Conservation (phyloP, 345 rosid species). For the Eucalyptus rudis region DNA sequence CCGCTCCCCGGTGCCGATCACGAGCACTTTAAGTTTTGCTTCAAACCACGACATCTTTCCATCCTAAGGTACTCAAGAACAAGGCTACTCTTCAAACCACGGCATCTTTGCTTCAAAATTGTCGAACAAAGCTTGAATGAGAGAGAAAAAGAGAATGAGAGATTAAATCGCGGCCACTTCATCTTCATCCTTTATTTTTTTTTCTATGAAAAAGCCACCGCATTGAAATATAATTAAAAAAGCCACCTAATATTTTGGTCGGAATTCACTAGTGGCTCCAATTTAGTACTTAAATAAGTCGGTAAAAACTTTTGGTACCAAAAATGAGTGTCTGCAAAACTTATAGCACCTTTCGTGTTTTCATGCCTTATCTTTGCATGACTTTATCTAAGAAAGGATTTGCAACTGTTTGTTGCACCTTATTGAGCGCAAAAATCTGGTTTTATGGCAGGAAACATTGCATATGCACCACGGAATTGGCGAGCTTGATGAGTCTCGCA, state of each 20-base stretch:
- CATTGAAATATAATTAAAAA: too few species aligned
- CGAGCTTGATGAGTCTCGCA: constrained; percentile 14
- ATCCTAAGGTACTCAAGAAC: too few species aligned
- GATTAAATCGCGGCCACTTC: not conserved
- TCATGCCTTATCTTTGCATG: not conserved
- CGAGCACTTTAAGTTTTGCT: not conserved
- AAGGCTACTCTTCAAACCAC: too few species aligned
- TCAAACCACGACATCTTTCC: not conserved
- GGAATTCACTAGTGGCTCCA: not conserved
- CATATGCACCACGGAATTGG: constrained; percentile 35
- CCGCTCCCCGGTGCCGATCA: not conserved
- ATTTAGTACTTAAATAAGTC: not conserved
- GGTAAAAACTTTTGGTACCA: too few species aligned
- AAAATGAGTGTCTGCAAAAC: accelerated
- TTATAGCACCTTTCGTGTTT: not conserved
- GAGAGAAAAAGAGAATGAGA: not conserved
- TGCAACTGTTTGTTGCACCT: not conserved
- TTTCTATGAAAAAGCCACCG: not conserved
- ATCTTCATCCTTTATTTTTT: too few species aligned
- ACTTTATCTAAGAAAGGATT: not conserved
- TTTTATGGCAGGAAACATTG: constrained; percentile 49
- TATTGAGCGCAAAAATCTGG: not conserved
- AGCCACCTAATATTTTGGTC: not conserved
- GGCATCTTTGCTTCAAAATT: not conserved
- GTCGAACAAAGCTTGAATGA: not conserved